Base-by-base conservation (phyloP, 2,329 filamentous ascomycete genomes). In the Fusarium brevicatenulatum region DNA sequence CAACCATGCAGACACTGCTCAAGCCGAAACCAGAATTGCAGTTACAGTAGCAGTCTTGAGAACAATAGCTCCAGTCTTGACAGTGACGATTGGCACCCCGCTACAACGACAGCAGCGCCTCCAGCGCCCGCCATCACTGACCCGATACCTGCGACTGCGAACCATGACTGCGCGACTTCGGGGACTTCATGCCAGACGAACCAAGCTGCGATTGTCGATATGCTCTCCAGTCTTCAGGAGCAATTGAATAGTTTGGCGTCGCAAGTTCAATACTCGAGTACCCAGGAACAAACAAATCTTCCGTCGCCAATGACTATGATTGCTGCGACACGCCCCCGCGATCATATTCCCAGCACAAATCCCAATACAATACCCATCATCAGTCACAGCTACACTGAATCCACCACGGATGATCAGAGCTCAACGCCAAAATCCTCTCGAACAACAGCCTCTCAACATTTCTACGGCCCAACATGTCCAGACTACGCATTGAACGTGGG, bases 401-500 rank as follows among this genome's bases (percentile, higher is more conserved):
- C 39, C 19, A 19, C 13, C 7, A 23, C 9, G 4, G 52, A 63
- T 5, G 25, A 58, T 9, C 25, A 30, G 18, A 23, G 21, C 6
- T 49, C 49, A 12, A 65, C 49, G 6, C 54, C 64, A 2, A 42
- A 32, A 15, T 69, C 69, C 19, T 30, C 62, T 11, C 39, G 28
- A 32, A 63, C 59, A 10, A 34, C 39, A 1, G 49, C 71, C 6
- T 64, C 63, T 16, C 71, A 74, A 23, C 44, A 63, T 19, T 78
- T 78, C 18, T 77, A 73, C 30, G 77, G 76, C 1, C 76, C 77
- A 13, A 78, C 77, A 7, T 77, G 73, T 39, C 77, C 77, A 8
- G 77, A 78, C 25, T 77, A 78, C 50, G 77, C 76, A 9, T 54
- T 78, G 12, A 77, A 76, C 30, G 70, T 76, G 5, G 76, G 76